Base-by-base conservation (phyloP, 805 yeast genomes). In the Priceomyces haplophilus region DNA sequence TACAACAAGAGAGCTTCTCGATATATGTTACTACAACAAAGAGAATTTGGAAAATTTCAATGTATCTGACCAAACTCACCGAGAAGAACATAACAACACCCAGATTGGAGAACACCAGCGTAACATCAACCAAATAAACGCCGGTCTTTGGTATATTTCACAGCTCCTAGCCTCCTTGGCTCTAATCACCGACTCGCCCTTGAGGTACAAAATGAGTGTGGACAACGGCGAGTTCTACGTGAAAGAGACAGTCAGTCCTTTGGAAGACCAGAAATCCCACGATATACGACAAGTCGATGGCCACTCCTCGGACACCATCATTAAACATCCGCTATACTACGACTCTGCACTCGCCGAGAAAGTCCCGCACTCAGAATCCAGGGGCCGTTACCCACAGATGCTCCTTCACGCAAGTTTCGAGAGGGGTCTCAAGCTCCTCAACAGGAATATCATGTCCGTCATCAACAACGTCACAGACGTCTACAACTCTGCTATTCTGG, bases 121-220 rank as follows among this genome's bases (percentile, higher is more conserved):
- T 29, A 49, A 51, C 24, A 52, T 62, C n/a, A 46, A 47, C 7
- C 58, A 52, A 15, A 53, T 69, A 34, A 69, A 70, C 40, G 58
- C 72, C 1, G 67, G 61, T 0, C 42, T 70, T 6, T 43, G 57
- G 2, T 57, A 56, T 38, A 62, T 67, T n/a, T 55, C 55, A 3
- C 65, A 59, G 36, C 42, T 65, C 4, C 46, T 67, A n/a, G 38
- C 41, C 12, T 16, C 43, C 0, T 41, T 70, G 3, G 62, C 69
- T 1, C 43, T 44, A 0, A 43, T 67, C 6, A 53, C 67, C 34
- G 52, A 56, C 12, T 42, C 59, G 4, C 44, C 51, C 4, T 48
- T 67, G 21, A 61, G 55, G 41, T 66, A 65, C 47, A 47, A 52
- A 3, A 68, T 69, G 51, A 34, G 47, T 2, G 41, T 46, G 17